Evolutionary conservation across 768 basidiomycete species (phyloP), one percentile per base, ranked within the genome.

Genomic region (Serendipita vermifera): DNA sequence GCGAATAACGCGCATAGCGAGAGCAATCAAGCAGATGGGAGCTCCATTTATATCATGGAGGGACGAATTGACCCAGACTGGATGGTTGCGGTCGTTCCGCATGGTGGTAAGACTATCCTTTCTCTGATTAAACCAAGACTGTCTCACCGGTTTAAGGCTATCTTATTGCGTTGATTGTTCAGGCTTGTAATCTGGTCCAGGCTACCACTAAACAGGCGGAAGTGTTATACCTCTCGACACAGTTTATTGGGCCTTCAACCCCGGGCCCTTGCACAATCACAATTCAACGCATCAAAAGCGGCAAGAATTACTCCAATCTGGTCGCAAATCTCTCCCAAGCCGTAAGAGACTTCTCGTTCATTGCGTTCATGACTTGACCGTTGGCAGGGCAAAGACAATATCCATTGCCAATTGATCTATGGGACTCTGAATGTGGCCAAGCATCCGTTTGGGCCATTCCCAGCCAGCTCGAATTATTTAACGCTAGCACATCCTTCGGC

Each of bases 351-450:
- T n/a, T n/a, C n/a, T 36, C n/a, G 35, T n/a, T 9, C 35, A 9
- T 36, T 36, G 9, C 35, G 9, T 36, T 36, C n/a, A n/a, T n/a
- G n/a, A n/a, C n/a, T n/a, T n/a, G n/a, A n/a, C n/a, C n/a, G n/a
- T n/a, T n/a, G n/a, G n/a, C n/a, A 51, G 46, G 46, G 46, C n/a
- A 20, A 31, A 51, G 27, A n/a, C 24, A 51, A 51, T 51, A 15
- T 51, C 9, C 46, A 51, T n/a, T 20, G 9, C 31, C 46, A 51
- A 26, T 29, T 51, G 22, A 51, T 51, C 22, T 51, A 51, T n/a
- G 46, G 46, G 5, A 20, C 15, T 7, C 29, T 51, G 17, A 15
- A 20, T 9, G 22, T 51, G 7, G 46, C 46, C n/a, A 20, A 51
- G 27, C 46, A 51, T 26, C 46, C 46, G 5, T 26, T 22, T 15